phyloP scores from a whole-genome alignment of 73 alveolate species.

The Halteria grandinella region DNA sequence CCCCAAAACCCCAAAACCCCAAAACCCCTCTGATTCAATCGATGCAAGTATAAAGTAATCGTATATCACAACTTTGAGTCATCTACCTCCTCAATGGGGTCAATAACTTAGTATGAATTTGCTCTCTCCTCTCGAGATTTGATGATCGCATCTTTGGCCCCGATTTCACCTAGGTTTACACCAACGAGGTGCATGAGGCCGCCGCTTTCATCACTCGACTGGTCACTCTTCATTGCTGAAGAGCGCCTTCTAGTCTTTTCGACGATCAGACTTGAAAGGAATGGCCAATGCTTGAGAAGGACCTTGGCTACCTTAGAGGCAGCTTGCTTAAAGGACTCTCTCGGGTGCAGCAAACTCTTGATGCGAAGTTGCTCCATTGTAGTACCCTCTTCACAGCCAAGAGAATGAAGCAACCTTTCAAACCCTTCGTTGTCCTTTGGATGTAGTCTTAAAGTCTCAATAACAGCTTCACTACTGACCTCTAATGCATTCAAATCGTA shows the following conservation, averaged over 20 bases:
- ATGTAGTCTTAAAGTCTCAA: slow-evolving; percentile 67
- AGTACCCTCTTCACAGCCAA: not conserved
- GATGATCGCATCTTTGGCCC: not conserved
- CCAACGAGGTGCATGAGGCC: too few relatives aligned
- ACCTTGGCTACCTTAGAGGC: slow-evolving; percentile 38
- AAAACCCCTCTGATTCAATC: too few relatives aligned
- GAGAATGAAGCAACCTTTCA: not conserved
- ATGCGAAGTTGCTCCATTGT: slow-evolving; percentile 33
- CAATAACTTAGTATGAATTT: slow-evolving; percentile 12
- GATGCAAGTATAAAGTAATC: too few relatives aligned
- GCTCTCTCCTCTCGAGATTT: slow-evolving; percentile 25
- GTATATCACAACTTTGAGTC: not conserved
- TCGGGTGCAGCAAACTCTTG: slow-evolving; percentile 27
- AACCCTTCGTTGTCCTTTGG: slow-evolving; percentile 6
- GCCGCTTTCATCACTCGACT: slow-evolving; percentile 39
- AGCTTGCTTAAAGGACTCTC: slow-evolving; percentile 34
- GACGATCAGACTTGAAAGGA: slow-evolving; percentile 14
- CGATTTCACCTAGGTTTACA: slow-evolving; percentile 30
- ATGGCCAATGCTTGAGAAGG: slow-evolving; percentile 32
- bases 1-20: too few relatives aligned
- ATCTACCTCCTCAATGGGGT: slow-evolving; percentile 19
- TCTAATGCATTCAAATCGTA: slow-evolving; percentile 85
- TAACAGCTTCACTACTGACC: slow-evolving; percentile 79
- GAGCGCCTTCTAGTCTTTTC: slow-evolving; percentile 36
- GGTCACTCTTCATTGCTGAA: slow-evolving; percentile 21